phyloP scores from a whole-genome alignment of 2,329 filamentous ascomycete genomes.

The Zymoseptoria passerinii region DNA sequence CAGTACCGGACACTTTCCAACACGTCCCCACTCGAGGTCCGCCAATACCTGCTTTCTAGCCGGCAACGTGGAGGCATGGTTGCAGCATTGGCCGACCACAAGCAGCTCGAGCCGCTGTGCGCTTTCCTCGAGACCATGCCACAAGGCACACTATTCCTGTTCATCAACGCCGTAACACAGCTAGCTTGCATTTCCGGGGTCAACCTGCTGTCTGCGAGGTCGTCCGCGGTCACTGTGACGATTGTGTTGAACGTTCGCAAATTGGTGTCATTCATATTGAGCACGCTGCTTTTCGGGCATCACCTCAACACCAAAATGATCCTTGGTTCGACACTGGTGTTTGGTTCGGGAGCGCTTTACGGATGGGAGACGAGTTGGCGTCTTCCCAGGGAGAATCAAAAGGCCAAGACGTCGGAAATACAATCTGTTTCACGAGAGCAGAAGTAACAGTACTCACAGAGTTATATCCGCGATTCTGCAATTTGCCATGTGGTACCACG shows the following conservation, averaged over 20 bases:
- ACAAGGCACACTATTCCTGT: conserved; percentile 62
- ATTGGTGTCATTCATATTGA: conserved; percentile 79
- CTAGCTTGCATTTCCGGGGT: conserved; percentile 93
- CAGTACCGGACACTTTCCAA: conserved; percentile 57
- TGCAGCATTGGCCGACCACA: conserved; percentile 2
- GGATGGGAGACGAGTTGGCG: conserved; percentile 58
- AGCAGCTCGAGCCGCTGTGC: conserved; percentile 4
- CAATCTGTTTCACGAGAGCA: conserved; percentile 1
- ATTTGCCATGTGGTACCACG: conserved; percentile 3
- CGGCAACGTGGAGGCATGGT: conserved; percentile 1
- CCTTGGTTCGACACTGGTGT: conserved; percentile 75
- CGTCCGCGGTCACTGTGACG: conserved; percentile 87
- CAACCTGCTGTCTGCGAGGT: conserved; percentile 81
- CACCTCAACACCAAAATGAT: conserved; percentile 66
- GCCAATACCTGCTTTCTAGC: conserved; percentile 5
- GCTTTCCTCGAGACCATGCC: conserved; percentile 37
- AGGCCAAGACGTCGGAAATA: background rate
- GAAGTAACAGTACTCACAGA: conserved; percentile 1
- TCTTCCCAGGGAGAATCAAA: conserved; percentile 29
- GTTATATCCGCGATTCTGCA: background rate
- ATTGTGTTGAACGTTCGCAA: conserved; percentile 95
- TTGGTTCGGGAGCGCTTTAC: conserved; percentile 84
- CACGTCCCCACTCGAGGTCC: conserved; percentile 41
- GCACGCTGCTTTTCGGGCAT: conserved; percentile 93
- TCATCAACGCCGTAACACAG: conserved; percentile 77